Conservation (phyloP, 768 basidiomycete species). For the Xerocomellus intermedius region DNA sequence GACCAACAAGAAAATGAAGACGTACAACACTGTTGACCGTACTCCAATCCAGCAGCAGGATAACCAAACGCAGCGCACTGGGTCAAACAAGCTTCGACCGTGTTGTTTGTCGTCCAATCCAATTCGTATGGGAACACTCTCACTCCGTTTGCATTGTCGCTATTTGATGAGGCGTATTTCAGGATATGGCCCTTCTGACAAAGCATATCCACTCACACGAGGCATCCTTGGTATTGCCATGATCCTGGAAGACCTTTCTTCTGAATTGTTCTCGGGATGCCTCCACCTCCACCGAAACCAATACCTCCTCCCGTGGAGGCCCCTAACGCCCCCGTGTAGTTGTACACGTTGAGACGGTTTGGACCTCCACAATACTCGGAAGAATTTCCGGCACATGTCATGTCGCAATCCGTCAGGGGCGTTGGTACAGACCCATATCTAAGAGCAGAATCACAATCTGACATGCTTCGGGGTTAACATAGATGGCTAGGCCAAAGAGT, state of each 20-base stretch:
- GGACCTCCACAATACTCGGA: slow-evolving; percentile 75
- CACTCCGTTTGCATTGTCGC: slow-evolving; percentile 43
- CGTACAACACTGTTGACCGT: slow-evolving; percentile 72
- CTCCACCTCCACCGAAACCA: too few species aligned
- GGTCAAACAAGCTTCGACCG: slow-evolving; percentile 59
- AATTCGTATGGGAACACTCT: slow-evolving; percentile 63
- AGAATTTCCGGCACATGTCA: slow-evolving; percentile 23
- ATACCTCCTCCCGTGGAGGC: neutral
- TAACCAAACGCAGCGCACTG: slow-evolving; percentile 74
- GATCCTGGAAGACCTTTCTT: slow-evolving; percentile 58
- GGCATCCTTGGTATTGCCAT: slow-evolving; percentile 67
- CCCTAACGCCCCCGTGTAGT: slow-evolving; percentile 9
- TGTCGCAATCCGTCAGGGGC: slow-evolving; percentile 51
- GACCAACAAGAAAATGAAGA: slow-evolving; percentile 6
- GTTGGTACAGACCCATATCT: slow-evolving; percentile 33
- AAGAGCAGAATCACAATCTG: slow-evolving; percentile 21
- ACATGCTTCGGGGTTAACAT: slow-evolving; percentile 43
- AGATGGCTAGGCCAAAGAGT: slow-evolving; percentile 25
- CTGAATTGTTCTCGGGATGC: too few species aligned
- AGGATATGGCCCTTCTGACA: neutral
- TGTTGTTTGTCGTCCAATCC: slow-evolving; percentile 58
- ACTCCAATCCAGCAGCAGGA: slow-evolving; percentile 68
- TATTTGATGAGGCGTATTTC: slow-evolving; percentile 19
- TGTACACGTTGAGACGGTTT: slow-evolving; percentile 37
- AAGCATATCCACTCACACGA: slow-evolving; percentile 44